Conservation (phyloP, 257 asterid species). For the Salvia rosmarinus region DNA sequence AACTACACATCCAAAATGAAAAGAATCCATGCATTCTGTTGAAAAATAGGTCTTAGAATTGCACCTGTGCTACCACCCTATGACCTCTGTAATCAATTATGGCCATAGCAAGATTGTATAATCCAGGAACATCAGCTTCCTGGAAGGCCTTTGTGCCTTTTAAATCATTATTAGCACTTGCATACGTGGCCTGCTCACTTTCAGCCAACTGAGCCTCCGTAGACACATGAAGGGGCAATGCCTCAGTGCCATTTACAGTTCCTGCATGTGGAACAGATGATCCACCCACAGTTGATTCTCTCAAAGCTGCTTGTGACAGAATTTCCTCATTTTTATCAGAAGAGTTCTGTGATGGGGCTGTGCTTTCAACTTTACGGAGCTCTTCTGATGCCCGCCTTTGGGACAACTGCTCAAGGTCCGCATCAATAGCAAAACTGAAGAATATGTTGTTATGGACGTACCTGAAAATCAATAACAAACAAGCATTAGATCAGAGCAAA, state of each 20-base stretch:
- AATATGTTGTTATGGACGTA: conserved; percentile 96
- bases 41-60: conserved; percentile 1
- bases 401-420: conserved; percentile 70
- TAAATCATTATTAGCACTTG: conserved; percentile 95
- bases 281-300: conserved; percentile 40
- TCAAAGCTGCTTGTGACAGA: conserved; percentile 39
- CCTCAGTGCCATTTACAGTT: conserved; percentile 42
- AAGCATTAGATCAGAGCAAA: conserved; percentile 11
- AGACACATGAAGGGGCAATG: conserved; percentile 52
- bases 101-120: conserved; percentile 95
- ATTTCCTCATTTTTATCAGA: conserved; percentile 47
- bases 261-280: conserved; percentile 44
- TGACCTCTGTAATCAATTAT: conserved; percentile 97
- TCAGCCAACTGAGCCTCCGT: conserved; percentile 79
- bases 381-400: conserved; percentile 58
- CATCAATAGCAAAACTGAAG: conserved; percentile 94
- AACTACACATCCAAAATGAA: conserved; percentile 4
- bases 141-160: conserved; percentile 97
- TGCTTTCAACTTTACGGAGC: conserved; percentile 48
- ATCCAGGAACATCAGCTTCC: conserved; percentile 93
- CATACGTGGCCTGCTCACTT: conserved; percentile 98
- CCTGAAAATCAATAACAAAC: conserved; percentile 51
- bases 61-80: conserved; percentile 96
- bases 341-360: conserved; percentile 35
- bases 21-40: not conserved